Percentiles rank a stretch among this genome's conserved stretches.
Evolutionary conservation across 139 green algal genomes (phyloP).

Genomic region (Asterochloris erici): DNA sequence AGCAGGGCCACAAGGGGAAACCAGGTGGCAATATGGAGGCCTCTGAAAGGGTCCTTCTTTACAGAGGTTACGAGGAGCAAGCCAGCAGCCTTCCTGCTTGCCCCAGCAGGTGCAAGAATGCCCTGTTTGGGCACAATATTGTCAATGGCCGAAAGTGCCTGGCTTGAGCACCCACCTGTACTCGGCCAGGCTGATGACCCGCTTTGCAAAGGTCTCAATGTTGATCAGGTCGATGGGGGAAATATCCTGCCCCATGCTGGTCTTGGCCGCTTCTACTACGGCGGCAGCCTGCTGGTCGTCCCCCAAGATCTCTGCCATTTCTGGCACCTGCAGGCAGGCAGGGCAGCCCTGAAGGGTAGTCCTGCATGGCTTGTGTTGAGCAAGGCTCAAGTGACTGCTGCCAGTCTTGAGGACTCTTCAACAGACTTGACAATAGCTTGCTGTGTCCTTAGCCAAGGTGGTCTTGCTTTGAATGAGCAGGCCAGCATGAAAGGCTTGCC

Average conservation of each 20-base stretch:
- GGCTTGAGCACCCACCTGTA: conserved; percentile 47
- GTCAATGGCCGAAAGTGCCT: conserved; percentile 40
- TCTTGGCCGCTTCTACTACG: conserved; percentile 67
- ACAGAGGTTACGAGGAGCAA: neutral
- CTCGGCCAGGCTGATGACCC: conserved; percentile 93
- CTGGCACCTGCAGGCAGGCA: neutral
- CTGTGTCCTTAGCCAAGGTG: too few species aligned
- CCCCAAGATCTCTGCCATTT: conserved; percentile 65
- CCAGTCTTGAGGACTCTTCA: too few species aligned
- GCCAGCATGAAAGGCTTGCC: too few species aligned
- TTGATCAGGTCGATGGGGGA: conserved; percentile 97
- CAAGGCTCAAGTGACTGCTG: too few species aligned
- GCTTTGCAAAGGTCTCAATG: conserved; percentile 92
- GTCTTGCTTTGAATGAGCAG: too few species aligned
- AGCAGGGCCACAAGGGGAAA: too few species aligned
- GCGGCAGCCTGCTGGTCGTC: conserved; percentile 85
- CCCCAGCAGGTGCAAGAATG: neutral
- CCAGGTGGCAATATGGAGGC: too few species aligned
- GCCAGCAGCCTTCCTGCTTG: conserved; percentile 24
- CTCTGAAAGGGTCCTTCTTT: too few species aligned
- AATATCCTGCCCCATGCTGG: conserved; percentile 95
- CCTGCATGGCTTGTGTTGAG: too few species aligned
- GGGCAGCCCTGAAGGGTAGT: too few species aligned
- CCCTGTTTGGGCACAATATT: neutral
- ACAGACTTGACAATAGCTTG: too few species aligned